phyloP scores from a whole-genome alignment of 1,284 basidiomycete species.

The Rhodotorula sp. region DNA sequence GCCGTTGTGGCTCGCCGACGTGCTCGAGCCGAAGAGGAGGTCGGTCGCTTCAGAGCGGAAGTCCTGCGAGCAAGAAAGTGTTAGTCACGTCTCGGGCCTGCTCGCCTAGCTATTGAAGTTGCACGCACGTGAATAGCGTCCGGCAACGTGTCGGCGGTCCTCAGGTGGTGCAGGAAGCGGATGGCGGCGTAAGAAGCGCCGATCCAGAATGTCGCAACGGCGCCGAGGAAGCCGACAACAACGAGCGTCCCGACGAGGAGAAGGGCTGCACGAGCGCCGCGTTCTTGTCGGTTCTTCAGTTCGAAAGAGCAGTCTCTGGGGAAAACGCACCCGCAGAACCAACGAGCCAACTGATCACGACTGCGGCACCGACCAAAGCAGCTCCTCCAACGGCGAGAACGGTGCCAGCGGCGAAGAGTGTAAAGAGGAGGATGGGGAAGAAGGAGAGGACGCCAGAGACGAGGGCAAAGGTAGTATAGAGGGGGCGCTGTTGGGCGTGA shows the following conservation, averaged over 20 bases:
- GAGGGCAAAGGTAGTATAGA: constrained; percentile 15
- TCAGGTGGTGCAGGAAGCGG: constrained; percentile 21
- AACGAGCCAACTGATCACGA: constrained; percentile 18
- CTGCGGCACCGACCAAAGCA: constrained; percentile 13
- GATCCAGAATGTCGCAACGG: constrained; percentile 12
- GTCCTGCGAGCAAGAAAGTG: neutral
- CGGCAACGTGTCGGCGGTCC: constrained; percentile 19
- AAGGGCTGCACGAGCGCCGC: neutral
- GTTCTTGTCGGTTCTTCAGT: too few relatives aligned
- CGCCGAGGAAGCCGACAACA: constrained; percentile 10
- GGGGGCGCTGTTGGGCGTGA: neutral
- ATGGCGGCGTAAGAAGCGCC: constrained; percentile 14
- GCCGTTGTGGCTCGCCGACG: neutral
- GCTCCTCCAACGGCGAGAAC: constrained; percentile 25
- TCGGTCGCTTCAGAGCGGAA: constrained; percentile 13
- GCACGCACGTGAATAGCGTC: constrained; percentile 20
- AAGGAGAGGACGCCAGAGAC: constrained; percentile 19
- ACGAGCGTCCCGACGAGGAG: constrained; percentile 20
- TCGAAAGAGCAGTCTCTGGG: neutral
- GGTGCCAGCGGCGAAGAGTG: constrained; percentile 12
- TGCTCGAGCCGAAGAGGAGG: constrained; percentile 3
- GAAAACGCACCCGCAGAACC: constrained; percentile 19
- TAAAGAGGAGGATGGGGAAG: constrained; percentile 22
- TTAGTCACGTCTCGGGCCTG: neutral
- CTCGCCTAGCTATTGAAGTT: neutral